Base-by-base conservation (phyloP, 2,329 filamentous ascomycete genomes). In the Microthyrium microscopicum region DNA sequence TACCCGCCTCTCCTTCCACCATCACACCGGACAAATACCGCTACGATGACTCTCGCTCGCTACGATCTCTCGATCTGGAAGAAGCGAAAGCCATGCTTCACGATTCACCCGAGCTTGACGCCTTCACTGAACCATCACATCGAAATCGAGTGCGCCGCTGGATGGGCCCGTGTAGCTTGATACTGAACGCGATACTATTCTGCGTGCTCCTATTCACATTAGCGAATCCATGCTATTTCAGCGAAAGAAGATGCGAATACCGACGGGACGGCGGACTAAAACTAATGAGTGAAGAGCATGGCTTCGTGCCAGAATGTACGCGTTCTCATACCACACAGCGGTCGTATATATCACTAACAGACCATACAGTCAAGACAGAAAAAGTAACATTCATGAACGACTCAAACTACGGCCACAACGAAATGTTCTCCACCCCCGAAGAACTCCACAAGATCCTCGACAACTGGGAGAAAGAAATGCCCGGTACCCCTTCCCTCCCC, bases 241-340 rank as follows among this genome's bases (percentile, higher is more conserved):
- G 33, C 13, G 24, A 19, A 3, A 17, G 26, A 5, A 24, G 19
- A 18, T 35, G 33, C 20, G 19, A 21, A 12, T 35, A 35, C 19
- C 11, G 9, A 18, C 13, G 7, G 25, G 15, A 26, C 9, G 12
- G 4, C 5, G 22, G n/a, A 12, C 18, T 20, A 15, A n/a, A 27
- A 18, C n/a, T 35, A 15, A 35, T 35, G 33, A 26, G 25, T 13
- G 33, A 35, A 15, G 21, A 29, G 9, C 28, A 29, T n/a, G 26
- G 26, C 5, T 12, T 35, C 16, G 33, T 35, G 4, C 33, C 33
- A 24, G 26, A 35, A n/a, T 35, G 33, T 35, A 21, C 11, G 18
- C 19, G n/a, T 16, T 7, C 17, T n/a, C 13, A 15, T 22, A 11
- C 17, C 7, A 8, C 12, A 11, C 8, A 29, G 17, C 15, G 8